These are phyloP conservation scores for Geotrichum restrictum DNA, from an alignment of 1,139 yeast species.

Conservation along the genomic window DNA sequence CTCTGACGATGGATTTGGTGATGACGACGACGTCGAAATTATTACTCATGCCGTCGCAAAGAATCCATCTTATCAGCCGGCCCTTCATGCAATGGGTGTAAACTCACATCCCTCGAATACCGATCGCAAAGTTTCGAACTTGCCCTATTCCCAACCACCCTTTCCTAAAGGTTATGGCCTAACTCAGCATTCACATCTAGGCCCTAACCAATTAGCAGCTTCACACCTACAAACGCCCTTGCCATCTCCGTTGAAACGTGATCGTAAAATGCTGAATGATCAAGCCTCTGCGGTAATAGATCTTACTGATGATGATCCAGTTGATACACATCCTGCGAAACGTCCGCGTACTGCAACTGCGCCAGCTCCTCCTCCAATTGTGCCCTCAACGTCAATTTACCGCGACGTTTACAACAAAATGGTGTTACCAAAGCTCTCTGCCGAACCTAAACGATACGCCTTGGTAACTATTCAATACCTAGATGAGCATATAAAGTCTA, in stretches of 20 bases:
- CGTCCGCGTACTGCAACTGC: conserved; percentile 2
- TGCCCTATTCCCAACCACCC: too few relatives aligned
- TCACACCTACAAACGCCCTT: too few relatives aligned
- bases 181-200: too few relatives aligned
- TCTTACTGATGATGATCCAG: conserved; percentile 10
- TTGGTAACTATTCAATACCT: background rate
- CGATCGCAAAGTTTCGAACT: background rate
- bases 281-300: conserved; percentile 3
- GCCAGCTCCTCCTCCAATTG: background rate
- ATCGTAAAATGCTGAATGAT: background rate
- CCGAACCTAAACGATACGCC: background rate
- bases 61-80: background rate
- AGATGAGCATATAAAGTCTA: background rate
- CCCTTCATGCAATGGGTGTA: background rate
- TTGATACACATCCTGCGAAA: background rate
- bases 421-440: conserved; percentile 6
- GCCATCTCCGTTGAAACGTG: too few relatives aligned
- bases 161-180: too few relatives aligned
- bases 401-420: conserved; percentile 6
- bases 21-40: conserved; percentile 2
- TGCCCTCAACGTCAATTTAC: background rate
- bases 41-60: background rate
- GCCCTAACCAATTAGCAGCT: too few relatives aligned
- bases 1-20: conserved; percentile 12
- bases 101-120: background rate